A percentile compares a stretch with the other conserved stretches of the same genome.
phyloP scores from a whole-genome alignment of 2,329 filamentous ascomycete species.

The Aspergillus pseudoviridinutans region DNA sequence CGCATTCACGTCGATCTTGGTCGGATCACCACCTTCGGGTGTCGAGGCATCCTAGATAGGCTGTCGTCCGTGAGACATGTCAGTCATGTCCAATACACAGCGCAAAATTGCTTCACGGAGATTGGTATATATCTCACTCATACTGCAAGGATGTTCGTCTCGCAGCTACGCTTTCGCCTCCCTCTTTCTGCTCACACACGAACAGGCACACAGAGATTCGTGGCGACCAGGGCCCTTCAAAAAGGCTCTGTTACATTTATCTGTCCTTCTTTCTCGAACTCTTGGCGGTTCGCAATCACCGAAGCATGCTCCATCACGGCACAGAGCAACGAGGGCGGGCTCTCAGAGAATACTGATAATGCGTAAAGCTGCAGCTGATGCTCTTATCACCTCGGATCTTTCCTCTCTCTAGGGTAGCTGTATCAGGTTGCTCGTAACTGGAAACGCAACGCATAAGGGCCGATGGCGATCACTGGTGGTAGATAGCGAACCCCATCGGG shows the following conservation, averaged over 20 bases:
- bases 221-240: neutral
- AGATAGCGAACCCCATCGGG: neutral
- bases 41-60: slow-evolving; percentile 33
- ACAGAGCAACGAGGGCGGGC: too few species aligned
- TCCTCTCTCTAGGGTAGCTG: slow-evolving; percentile 1
- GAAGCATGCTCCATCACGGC: neutral
- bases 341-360: slow-evolving; percentile 1
- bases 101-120: neutral
- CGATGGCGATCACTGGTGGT: slow-evolving; percentile 3
- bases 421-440: neutral
- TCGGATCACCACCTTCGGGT: slow-evolving; percentile 54
- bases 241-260: neutral
- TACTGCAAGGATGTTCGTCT: neutral
- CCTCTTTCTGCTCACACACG: neutral
- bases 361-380: neutral
- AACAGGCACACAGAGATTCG: too few species aligned
- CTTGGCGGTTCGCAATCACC: neutral
- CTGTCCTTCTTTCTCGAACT: neutral
- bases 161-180: neutral
- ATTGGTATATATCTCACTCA: slow-evolving; percentile 1
- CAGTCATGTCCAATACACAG: neutral
- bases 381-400: neutral
- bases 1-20: slow-evolving; percentile 52
- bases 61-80: slow-evolving; percentile 15
- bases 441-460: neutral